A percentile compares a stretch with the other conserved stretches of the same genome.
Conservation (phyloP, 495 filamentous ascomycete genomes). For the Trypethelium eluteriae region DNA sequence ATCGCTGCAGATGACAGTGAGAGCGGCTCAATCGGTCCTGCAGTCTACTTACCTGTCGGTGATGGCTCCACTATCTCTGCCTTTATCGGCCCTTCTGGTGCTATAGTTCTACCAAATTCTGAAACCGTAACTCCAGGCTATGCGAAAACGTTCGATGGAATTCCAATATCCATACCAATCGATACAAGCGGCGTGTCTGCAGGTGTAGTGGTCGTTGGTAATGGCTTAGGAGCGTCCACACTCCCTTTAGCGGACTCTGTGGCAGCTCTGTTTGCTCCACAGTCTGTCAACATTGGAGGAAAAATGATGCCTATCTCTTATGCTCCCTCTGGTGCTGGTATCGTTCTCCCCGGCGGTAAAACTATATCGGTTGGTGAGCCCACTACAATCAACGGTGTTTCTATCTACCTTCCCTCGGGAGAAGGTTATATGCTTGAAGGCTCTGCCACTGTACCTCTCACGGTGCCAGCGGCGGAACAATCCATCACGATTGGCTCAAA, state of each 20-base stretch:
- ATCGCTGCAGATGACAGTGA: neutral
- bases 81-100: neutral
- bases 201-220: neutral
- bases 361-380: neutral
- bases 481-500: neutral
- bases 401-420: neutral
- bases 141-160: neutral
- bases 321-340: neutral
- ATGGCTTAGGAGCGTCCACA: neutral
- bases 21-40: neutral
- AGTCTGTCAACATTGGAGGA: neutral
- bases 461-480: neutral
- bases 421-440: neutral
- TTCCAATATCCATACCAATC: neutral
- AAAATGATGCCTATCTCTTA: constrained; percentile 2
- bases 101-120: neutral
- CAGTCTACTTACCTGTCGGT: neutral
- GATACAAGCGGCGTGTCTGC: neutral
- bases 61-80: neutral
- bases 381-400: constrained; percentile 3
- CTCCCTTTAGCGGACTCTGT: neutral
- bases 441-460: neutral
- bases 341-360: neutral
- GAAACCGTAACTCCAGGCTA: neutral
- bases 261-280: neutral